Conservation (phyloP, 202 grass and related monocot species). For the Zizania palustris region DNA sequence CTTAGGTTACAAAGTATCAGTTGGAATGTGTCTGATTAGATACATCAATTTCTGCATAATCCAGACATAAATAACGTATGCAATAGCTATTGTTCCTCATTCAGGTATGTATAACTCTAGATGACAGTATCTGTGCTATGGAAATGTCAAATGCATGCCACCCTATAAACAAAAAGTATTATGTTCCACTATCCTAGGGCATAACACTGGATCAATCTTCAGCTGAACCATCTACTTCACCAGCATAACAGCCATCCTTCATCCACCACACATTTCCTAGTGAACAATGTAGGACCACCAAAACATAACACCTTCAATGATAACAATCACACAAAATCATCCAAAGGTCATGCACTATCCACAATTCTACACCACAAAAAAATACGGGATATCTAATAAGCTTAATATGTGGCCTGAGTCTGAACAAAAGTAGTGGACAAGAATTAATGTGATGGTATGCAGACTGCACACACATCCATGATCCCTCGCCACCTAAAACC, state of each 20-base stretch:
- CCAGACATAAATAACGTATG: background rate
- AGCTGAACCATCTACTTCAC: background rate
- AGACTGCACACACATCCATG: background rate
- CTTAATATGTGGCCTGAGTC: background rate
- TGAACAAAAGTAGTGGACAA: background rate
- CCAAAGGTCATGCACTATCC: background rate
- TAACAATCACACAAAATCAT: background rate
- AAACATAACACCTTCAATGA: background rate
- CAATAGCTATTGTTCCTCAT: background rate
- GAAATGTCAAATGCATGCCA: background rate
- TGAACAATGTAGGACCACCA: background rate
- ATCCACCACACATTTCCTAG: background rate
- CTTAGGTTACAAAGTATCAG: background rate
- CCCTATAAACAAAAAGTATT: background rate
- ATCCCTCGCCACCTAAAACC: background rate
- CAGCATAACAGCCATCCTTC: background rate
- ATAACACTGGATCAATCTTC: background rate
- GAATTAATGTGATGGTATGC: background rate
- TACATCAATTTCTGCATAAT: background rate
- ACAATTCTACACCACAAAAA: constrained; percentile 4
- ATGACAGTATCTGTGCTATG: background rate
- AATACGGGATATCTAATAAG: background rate
- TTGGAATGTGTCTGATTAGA: background rate
- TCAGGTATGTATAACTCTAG: background rate
- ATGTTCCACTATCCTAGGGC: background rate